Evolutionary conservation across 1,284 basidiomycete species (phyloP), one percentile per base, ranked within the genome.

Genomic region (Rhizoctonia solani): DNA sequence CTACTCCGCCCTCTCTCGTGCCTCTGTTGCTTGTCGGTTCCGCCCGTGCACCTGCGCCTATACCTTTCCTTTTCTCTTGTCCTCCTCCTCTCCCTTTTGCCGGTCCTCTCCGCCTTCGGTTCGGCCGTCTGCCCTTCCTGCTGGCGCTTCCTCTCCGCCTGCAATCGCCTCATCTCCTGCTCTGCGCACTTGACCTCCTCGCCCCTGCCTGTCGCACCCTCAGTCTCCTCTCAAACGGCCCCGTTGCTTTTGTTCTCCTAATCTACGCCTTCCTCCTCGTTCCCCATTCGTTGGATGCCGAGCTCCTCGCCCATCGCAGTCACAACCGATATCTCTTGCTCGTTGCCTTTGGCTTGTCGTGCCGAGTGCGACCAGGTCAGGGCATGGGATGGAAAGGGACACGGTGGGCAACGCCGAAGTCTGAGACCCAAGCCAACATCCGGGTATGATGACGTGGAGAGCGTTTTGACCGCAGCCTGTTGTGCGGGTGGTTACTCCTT

Each of bases 101-200:
- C 46, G n/a, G 54, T 65, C 42, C 34, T 37, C 52, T 16, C 41
- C 37, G 42, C 69, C 70, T 59, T 66, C 69, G 41, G 59, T 55
- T 27, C n/a, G n/a, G n/a, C n/a, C n/a, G 66, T 69, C 37, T 39
- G 42, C 29, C 72, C 69, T 34, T 63, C 67, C 37, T 53, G 32
- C 23, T 67, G 46, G 8, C 47, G 42, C 65, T 67, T 68, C 61
- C 63, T 39, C 68, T 61, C 68, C 44, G 13, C 39, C 27, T 19
- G 50, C 66, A 16, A 47, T 61, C 66, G 68, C 56, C 19, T 52
- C 54, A 47, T 56, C 52, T 42, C 54, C 46, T 59, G 68, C n/a
- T 39, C 69, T 16, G 55, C 74, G 42, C 73, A 74, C 72, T 76
- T 80, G 47, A 78, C 75, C 72, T 87, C 85, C 16, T 78, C 82